These are phyloP conservation scores for Fusarium pseudocircinatum DNA, from an alignment of 2,329 filamentous ascomycete genomes.

Conservation along the genomic window DNA sequence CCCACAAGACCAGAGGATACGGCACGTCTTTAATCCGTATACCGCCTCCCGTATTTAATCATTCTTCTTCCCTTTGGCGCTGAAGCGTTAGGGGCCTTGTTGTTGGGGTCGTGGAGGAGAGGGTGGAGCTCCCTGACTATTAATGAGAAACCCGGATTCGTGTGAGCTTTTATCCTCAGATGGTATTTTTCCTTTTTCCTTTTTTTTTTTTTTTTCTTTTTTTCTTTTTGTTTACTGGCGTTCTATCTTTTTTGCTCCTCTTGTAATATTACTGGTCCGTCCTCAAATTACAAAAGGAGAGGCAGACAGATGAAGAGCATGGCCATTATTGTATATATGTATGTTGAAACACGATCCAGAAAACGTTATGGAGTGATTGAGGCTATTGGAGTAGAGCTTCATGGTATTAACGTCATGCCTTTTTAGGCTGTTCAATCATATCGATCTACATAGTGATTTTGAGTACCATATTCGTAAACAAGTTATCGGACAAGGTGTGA, in stretches of 20 bases:
- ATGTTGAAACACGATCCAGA: slow-evolving; percentile 15
- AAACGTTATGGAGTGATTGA: slow-evolving; percentile 13
- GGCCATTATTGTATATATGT: slow-evolving; percentile 23
- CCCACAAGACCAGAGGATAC: slow-evolving; percentile 25
- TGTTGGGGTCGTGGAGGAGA: slow-evolving; percentile 15
- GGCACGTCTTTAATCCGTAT: slow-evolving; percentile 22
- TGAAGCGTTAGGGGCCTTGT: slow-evolving; percentile 23
- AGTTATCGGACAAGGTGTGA: neutral
- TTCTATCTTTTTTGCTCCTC: slow-evolving; percentile 25
- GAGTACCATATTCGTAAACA: neutral
- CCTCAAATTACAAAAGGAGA: slow-evolving; percentile 4
- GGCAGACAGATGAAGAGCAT: slow-evolving; percentile 3
- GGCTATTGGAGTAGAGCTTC: slow-evolving; percentile 3
- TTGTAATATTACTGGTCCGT: slow-evolving; percentile 33
- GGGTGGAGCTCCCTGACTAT: slow-evolving; percentile 6
- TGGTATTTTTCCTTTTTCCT: slow-evolving; percentile 18
- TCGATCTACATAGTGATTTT: neutral
- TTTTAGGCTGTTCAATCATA: neutral
- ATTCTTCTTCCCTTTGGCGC: slow-evolving; percentile 30
- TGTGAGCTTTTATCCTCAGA: slow-evolving; percentile 5
- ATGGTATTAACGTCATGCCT: slow-evolving; percentile 25
- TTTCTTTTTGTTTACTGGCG: slow-evolving; percentile 18
- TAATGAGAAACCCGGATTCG: slow-evolving; percentile 29
- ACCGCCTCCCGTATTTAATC: slow-evolving; percentile 39
- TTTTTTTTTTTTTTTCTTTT: slow-evolving; percentile 18